Percentiles rank a stretch among this genome's conserved stretches.
phyloP scores from a whole-genome alignment of 1,284 basidiomycete genomes.

The Macrocybe sp. region DNA sequence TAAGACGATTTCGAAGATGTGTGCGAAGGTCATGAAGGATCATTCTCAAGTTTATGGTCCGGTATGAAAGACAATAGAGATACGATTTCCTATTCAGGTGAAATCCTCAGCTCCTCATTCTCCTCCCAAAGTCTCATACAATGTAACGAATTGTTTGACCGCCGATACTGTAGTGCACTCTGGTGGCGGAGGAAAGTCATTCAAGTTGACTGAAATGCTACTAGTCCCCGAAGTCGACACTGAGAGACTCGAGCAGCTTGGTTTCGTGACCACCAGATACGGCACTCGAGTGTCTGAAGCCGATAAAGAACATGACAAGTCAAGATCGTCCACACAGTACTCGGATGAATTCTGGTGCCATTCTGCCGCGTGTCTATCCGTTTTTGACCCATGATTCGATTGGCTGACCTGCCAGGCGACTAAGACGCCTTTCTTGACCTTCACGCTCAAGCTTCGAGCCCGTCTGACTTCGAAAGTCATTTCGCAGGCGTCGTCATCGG shows the following conservation, averaged over 20 bases:
- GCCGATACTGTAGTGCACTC: conserved; percentile 14
- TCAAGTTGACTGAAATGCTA: conserved; percentile 32
- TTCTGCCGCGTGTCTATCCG: too few species aligned
- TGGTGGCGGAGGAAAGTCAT: conserved; percentile 42
- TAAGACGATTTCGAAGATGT: not conserved
- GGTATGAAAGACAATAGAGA: not conserved
- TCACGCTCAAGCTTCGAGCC: conserved; percentile 41
- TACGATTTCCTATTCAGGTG: not conserved
- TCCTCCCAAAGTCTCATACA: conserved; percentile 10
- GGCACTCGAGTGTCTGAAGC: conserved; percentile 17
- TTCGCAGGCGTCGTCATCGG: conserved; percentile 22
- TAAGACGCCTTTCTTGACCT: conserved; percentile 40
- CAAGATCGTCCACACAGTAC: conserved; percentile 3
- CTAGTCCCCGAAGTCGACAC: conserved; percentile 31
- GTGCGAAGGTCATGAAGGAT: not conserved
- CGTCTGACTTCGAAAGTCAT: conserved; percentile 35
- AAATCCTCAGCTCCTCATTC: not conserved
- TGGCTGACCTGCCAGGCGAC: conserved; percentile 21
- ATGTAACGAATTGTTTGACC: conserved; percentile 21
- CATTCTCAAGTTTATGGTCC: not conserved
- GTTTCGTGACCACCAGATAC: conserved; percentile 28
- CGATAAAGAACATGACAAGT: conserved; percentile 12
- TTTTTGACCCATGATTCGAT: not conserved
- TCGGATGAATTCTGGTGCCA: too few species aligned
- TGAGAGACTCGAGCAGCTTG: conserved; percentile 28